Percentiles rank a stretch among this genome's conserved stretches.
Evolutionary conservation across 1,284 basidiomycete species (phyloP).

Genomic region (Puccinia triticina): DNA sequence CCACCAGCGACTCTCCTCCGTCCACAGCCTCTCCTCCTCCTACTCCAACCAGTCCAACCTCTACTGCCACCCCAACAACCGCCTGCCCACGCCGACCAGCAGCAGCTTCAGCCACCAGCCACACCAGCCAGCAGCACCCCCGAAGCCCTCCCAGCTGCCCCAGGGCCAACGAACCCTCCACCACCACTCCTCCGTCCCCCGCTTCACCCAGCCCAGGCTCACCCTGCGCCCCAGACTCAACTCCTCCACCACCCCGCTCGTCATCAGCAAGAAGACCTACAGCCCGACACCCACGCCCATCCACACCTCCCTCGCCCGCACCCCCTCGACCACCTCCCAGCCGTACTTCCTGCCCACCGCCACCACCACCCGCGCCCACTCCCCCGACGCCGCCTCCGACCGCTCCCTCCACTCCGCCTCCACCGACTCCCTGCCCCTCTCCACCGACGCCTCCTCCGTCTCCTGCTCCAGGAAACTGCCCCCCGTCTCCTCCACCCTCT

Average conservation of each 20-base stretch:
- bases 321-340: not conserved
- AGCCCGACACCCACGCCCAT: not conserved
- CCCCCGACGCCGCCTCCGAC: not conserved
- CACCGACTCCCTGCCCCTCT: not conserved
- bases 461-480: not conserved
- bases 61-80: not conserved
- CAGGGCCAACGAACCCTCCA: not conserved
- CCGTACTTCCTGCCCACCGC: no score
- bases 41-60: slow-evolving; percentile 15
- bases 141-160: not conserved
- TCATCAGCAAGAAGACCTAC: not conserved
- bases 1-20: not conserved
- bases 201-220: not conserved
- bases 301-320: not conserved
- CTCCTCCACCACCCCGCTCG: not conserved
- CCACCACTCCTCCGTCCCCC: not conserved
- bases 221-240: not conserved
- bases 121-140: no score
- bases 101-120: no score
- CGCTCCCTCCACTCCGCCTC: not conserved
- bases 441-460: not conserved
- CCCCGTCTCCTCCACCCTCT: not conserved
- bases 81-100: no score
- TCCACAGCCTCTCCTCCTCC: not conserved
- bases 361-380: not conserved